A percentile compares a stretch with the other conserved stretches of the same genome.
These are phyloP conservation scores for Metarhizium anisopliae DNA, from an alignment of 2,329 filamentous ascomycete species.

Conservation along the genomic window DNA sequence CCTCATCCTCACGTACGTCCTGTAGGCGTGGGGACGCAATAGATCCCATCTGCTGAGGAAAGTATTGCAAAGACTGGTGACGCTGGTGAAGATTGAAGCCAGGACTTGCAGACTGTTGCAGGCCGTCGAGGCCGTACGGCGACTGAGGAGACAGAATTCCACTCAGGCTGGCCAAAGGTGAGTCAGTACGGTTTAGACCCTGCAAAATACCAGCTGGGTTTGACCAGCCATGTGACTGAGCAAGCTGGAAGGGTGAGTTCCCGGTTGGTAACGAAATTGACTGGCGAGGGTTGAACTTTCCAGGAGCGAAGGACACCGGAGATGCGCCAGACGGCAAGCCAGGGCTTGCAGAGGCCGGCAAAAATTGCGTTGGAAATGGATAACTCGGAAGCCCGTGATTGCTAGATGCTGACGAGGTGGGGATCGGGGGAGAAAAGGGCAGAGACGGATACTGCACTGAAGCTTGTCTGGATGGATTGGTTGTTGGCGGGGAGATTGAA, in stretches of 20 bases:
- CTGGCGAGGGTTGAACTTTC: conserved; percentile 59
- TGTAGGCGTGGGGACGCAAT: conserved; percentile 55
- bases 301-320: conserved; percentile 57
- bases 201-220: conserved; percentile 48
- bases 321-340: conserved; percentile 59
- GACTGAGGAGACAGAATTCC: conserved; percentile 56
- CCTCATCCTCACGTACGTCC: conserved; percentile 66
- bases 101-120: conserved; percentile 31
- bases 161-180: conserved; percentile 49
- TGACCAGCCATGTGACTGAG: conserved; percentile 51
- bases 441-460: conserved; percentile 68
- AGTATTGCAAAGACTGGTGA: conserved; percentile 51
- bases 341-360: conserved; percentile 54
- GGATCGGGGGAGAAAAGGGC: conserved; percentile 76
- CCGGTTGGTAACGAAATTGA: conserved; percentile 59
- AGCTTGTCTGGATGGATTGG: conserved; percentile 55
- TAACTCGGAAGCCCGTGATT: conserved; percentile 48
- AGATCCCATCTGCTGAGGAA: conserved; percentile 44
- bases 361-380: conserved; percentile 50
- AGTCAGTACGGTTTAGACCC: conserved; percentile 46
- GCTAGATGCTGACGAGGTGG: conserved; percentile 69
- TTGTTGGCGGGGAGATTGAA: conserved; percentile 58
- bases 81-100: conserved; percentile 41
- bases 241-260: conserved; percentile 59
- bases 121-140: conserved; percentile 48